Conservation (phyloP, 495 filamentous ascomycete species). For the Aspergillus avenaceus region DNA sequence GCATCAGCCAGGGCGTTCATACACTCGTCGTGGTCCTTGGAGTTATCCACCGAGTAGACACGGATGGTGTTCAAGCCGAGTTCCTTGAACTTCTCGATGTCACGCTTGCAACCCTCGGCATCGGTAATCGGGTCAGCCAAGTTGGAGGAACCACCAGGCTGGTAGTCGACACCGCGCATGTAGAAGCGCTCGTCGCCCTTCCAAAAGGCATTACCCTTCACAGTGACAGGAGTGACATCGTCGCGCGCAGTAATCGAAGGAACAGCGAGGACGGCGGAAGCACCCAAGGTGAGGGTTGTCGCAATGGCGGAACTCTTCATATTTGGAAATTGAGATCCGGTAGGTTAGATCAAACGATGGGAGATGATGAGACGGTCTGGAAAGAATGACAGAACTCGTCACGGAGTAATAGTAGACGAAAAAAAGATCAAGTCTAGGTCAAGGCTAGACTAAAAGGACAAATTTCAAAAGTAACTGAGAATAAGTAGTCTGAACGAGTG, state of each 20-base stretch:
- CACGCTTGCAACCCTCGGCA: conserved; percentile 65
- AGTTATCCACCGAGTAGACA: conserved; percentile 92
- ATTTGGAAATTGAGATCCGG: conserved; percentile 18
- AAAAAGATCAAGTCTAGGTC: conserved; percentile 4
- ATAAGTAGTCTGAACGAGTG: conserved; percentile 18
- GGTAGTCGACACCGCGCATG: conserved; percentile 92
- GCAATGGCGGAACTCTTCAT: conserved; percentile 60
- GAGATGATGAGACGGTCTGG: neutral
- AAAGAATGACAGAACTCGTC: conserved; percentile 4
- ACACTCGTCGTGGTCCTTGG: conserved; percentile 73
- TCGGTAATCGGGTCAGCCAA: conserved; percentile 79
- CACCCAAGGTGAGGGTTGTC: conserved; percentile 46
- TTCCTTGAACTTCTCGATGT: conserved; percentile 78
- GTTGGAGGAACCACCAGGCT: conserved; percentile 82
- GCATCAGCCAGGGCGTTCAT: conserved; percentile 78
- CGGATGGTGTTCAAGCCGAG: conserved; percentile 89
- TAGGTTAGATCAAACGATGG: conserved; percentile 4
- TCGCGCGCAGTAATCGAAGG: conserved; percentile 46
- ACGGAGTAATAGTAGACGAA: neutral
- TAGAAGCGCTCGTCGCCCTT: conserved; percentile 81
- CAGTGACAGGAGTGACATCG: conserved; percentile 48
- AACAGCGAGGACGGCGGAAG: conserved; percentile 42
- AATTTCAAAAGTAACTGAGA: too few species aligned
- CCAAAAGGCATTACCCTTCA: conserved; percentile 79
- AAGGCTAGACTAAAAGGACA: too few species aligned